Percentiles rank a stretch among this genome's conserved stretches.
These are phyloP conservation scores for Huntiella omanensis DNA, from an alignment of 2,329 filamentous ascomycete species.

Conservation along the genomic window DNA sequence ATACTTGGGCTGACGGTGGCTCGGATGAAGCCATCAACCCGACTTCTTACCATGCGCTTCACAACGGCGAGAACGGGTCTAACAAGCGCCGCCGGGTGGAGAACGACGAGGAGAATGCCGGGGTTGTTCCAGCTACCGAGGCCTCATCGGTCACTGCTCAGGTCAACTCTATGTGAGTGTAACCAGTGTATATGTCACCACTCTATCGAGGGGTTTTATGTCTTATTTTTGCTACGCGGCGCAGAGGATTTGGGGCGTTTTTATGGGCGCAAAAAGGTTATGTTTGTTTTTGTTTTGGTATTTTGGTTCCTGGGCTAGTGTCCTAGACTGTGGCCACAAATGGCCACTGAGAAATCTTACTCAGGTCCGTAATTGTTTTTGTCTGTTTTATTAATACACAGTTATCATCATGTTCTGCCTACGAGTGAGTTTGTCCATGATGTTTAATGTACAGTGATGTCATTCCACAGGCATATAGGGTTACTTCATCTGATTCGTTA, in stretches of 20 bases:
- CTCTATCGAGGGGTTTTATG: background rate
- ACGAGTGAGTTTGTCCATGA: too few relatives aligned
- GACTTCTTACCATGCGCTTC: conserved; percentile 25
- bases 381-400: too few relatives aligned
- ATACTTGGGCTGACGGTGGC: conserved; percentile 27
- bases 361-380: too few relatives aligned
- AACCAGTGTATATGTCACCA: background rate
- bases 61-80: conserved; percentile 31
- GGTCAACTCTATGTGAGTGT: background rate
- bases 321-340: too few relatives aligned
- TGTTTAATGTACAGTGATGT: background rate
- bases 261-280: too few relatives aligned
- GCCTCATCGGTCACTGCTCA: background rate
- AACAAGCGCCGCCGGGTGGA: conserved; percentile 39
- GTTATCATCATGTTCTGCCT: too few relatives aligned
- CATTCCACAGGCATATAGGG: background rate
- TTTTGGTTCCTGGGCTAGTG: too few relatives aligned
- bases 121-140: background rate
- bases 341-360: too few relatives aligned
- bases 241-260: too few relatives aligned
- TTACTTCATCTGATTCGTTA: background rate
- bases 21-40: conserved; percentile 9
- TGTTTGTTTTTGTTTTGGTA: too few relatives aligned
- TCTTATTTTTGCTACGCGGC: too few relatives aligned
- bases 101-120: conserved; percentile 12